A percentile compares a stretch with the other conserved stretches of the same genome.
Evolutionary conservation across 768 basidiomycete genomes (phyloP).

Genomic region (Rhizopogon roseolus): DNA sequence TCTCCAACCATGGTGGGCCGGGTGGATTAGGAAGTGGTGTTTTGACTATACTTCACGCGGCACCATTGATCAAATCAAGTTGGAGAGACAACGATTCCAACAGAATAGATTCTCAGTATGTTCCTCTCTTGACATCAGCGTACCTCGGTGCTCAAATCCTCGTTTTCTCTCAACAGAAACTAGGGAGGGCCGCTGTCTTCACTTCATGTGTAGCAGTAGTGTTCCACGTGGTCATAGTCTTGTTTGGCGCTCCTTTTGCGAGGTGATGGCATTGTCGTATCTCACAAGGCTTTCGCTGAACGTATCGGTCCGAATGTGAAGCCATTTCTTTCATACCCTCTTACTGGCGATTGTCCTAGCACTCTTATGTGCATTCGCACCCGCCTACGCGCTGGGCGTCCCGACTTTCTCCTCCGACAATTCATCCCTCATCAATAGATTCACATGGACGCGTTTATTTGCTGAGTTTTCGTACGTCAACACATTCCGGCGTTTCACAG

Average conservation of each 20-base stretch:
- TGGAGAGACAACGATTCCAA: slow-evolving; percentile 38
- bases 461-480: slow-evolving; percentile 72
- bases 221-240: slow-evolving; percentile 46
- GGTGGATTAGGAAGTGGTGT: slow-evolving; percentile 59
- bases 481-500: neutral
- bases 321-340: slow-evolving; percentile 56
- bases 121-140: neutral
- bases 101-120: slow-evolving; percentile 36
- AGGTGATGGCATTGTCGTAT: slow-evolving; percentile 37
- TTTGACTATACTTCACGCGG: slow-evolving; percentile 37
- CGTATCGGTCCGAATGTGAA: slow-evolving; percentile 15
- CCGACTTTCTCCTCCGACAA: slow-evolving; percentile 44
- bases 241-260: slow-evolving; percentile 73
- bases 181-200: slow-evolving; percentile 45
- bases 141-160: neutral
- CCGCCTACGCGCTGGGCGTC: slow-evolving; percentile 64
- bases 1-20: slow-evolving; percentile 69
- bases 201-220: slow-evolving; percentile 46
- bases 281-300: neutral
- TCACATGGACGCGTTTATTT: slow-evolving; percentile 77
- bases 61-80: slow-evolving; percentile 35
- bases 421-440: slow-evolving; percentile 46
- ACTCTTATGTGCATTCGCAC: slow-evolving; percentile 58
- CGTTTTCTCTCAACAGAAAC: slow-evolving; percentile 34
- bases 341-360: slow-evolving; percentile 67